A percentile compares a stretch with the other conserved stretches of the same genome.
Evolutionary conservation across 176 grass and related monocot species (phyloP).

Genomic region (Bolboschoenus planiculmis): DNA sequence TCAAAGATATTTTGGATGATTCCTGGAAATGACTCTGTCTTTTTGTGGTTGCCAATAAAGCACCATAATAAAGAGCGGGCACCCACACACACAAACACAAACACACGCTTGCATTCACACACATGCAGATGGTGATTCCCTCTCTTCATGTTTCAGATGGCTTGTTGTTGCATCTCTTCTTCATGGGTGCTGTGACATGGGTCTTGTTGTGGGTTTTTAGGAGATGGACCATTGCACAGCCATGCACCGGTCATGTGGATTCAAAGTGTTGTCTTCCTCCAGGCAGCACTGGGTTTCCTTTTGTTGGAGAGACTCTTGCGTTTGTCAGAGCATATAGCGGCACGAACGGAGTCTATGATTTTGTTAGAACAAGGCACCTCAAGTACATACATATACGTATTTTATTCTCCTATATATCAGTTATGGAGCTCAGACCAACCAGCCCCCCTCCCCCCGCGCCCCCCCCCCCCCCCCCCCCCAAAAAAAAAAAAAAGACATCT

Average conservation of each 20-base stretch:
- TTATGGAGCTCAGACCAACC: not conserved
- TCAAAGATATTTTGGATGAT: not conserved
- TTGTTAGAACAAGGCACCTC: conserved; percentile 50
- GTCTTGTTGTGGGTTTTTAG: conserved; percentile 3
- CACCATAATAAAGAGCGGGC: not conserved
- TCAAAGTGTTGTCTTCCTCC: conserved; percentile 14
- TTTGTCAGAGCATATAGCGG: conserved; percentile 57
- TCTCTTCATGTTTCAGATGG: not conserved
- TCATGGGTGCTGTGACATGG: conserved; percentile 3
- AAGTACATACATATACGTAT: conserved; percentile 7
- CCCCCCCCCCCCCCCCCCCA: too few species aligned
- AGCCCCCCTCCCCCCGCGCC: too few species aligned
- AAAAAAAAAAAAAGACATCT: too few species aligned
- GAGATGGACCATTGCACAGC: not conserved
- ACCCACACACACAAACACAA: not conserved
- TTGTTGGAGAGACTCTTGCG: conserved; percentile 47
- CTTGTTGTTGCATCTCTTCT: not conserved
- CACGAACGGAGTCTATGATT: conserved; percentile 71
- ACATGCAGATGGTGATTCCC: not conserved
- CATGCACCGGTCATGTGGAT: not conserved
- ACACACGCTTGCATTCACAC: not conserved
- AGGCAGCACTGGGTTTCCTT: conserved; percentile 26
- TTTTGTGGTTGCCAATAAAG: not conserved
- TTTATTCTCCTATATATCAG: not conserved
- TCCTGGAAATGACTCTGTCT: not conserved